Percentiles rank a stretch among this genome's conserved stretches.
Conservation (phyloP, 2,329 filamentous ascomycete genomes). For the Zalaria obscura region DNA sequence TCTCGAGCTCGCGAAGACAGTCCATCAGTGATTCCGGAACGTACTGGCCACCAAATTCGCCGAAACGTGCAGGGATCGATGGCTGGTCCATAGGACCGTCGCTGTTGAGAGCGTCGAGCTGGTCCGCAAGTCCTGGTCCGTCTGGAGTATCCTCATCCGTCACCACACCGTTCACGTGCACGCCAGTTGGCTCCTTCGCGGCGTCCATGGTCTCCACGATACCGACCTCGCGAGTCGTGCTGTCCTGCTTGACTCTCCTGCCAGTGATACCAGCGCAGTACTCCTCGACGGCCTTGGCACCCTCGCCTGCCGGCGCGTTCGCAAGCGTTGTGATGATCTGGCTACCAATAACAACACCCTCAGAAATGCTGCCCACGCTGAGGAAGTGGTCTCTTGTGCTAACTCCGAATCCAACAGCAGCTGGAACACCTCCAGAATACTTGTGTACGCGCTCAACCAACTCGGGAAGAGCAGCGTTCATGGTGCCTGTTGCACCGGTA, state of each 20-base stretch:
- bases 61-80: constrained; percentile 73
- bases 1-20: constrained; percentile 79
- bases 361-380: constrained; percentile 68
- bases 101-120: constrained; percentile 69
- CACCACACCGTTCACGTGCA: constrained; percentile 57
- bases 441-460: constrained; percentile 76
- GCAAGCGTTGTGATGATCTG: constrained; percentile 78
- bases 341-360: constrained; percentile 92
- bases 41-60: constrained; percentile 93
- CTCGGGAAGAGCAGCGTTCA: constrained; percentile 70
- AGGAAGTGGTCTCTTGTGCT: constrained; percentile 91
- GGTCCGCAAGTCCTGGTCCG: constrained; percentile 61
- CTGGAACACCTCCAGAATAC: constrained; percentile 80
- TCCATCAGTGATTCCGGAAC: constrained; percentile 98
- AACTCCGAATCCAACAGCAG: constrained; percentile 89
- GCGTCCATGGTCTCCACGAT: constrained; percentile 53
- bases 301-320: constrained; percentile 51
- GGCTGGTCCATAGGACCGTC: constrained; percentile 27
- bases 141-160: constrained; percentile 39
- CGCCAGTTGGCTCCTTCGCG: constrained; percentile 45
- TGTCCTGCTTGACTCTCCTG: constrained; percentile 28
- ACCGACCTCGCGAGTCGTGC: constrained; percentile 49
- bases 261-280: constrained; percentile 64
- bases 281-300: constrained; percentile 62
- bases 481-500: constrained; percentile 71